Evolutionary conservation across 352 stramenopile genomes (phyloP).

Genomic region (Phytophthora brassicae): DNA sequence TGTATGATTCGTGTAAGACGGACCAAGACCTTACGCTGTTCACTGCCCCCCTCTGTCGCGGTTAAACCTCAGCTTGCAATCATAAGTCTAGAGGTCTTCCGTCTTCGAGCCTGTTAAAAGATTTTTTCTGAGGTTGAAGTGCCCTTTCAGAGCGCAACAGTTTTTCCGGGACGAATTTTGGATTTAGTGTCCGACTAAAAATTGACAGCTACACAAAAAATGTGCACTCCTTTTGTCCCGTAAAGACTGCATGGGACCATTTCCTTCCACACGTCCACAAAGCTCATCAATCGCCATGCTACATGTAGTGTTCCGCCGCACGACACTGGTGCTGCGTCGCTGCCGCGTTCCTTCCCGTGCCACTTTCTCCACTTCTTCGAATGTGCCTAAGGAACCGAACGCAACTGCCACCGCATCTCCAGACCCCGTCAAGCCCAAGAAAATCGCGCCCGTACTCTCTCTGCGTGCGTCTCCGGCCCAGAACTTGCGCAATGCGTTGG

Average conservation of each 20-base stretch:
- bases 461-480: slow-evolving; percentile 53
- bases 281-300: neutral
- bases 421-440: slow-evolving; percentile 27
- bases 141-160: too few species aligned
- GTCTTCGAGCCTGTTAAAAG: too few species aligned
- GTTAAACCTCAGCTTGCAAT: too few species aligned
- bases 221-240: too few species aligned
- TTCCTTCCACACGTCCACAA: neutral
- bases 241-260: neutral
- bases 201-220: too few species aligned
- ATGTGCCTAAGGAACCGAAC: slow-evolving; percentile 1
- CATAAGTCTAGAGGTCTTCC: too few species aligned
- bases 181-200: too few species aligned
- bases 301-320: slow-evolving; percentile 15
- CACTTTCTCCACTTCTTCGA: slow-evolving; percentile 10
- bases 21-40: too few species aligned
- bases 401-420: neutral
- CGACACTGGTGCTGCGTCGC: slow-evolving; percentile 20
- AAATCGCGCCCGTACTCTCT: slow-evolving; percentile 21
- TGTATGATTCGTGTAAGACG: too few species aligned
- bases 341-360: slow-evolving; percentile 9
- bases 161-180: too few species aligned
- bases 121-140: too few species aligned
- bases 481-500: slow-evolving; percentile 73
- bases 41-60: too few species aligned